Evolutionary conservation across 2,329 filamentous ascomycete species (phyloP).

Genomic region (Exophiala sp.): DNA sequence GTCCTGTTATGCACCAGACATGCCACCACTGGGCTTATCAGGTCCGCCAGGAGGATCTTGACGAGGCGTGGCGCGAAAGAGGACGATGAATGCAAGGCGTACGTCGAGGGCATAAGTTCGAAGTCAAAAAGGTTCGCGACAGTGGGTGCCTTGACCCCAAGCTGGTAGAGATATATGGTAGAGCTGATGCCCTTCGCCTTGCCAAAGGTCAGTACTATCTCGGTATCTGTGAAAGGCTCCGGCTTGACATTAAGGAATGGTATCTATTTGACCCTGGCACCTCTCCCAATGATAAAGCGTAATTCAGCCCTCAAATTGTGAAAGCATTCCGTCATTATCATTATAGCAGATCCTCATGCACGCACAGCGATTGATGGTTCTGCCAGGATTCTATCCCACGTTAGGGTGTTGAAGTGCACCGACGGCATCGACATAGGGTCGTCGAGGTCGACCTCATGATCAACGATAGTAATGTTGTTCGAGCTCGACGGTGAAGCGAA

Average conservation of each 20-base stretch:
- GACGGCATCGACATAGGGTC: slow-evolving; percentile 14
- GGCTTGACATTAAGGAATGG: too few relatives aligned
- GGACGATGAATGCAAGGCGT: not conserved
- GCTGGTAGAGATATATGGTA: too few relatives aligned
- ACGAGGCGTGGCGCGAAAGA: slow-evolving; percentile 43
- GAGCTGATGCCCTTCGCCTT: too few relatives aligned
- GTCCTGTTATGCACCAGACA: slow-evolving; percentile 56
- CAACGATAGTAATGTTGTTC: slow-evolving; percentile 1
- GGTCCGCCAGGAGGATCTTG: slow-evolving; percentile 49
- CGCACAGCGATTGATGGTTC: slow-evolving; percentile 9
- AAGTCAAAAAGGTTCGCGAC: too few relatives aligned
- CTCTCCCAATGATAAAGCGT: too few relatives aligned
- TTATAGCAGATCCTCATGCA: not conserved
- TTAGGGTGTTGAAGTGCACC: slow-evolving; percentile 28
- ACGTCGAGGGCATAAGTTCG: too few relatives aligned
- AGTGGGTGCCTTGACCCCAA: too few relatives aligned
- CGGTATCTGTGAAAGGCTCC: too few relatives aligned
- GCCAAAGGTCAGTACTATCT: too few relatives aligned
- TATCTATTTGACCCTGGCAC: too few relatives aligned
- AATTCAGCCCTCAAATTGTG: too few relatives aligned
- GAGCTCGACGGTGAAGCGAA: not conserved
- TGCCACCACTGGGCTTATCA: slow-evolving; percentile 57
- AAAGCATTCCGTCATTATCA: too few relatives aligned
- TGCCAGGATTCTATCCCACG: slow-evolving; percentile 26
- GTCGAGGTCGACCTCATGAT: slow-evolving; percentile 5